phyloP scores from a whole-genome alignment of 306 rosid genomes.

The Malus orientalis region DNA sequence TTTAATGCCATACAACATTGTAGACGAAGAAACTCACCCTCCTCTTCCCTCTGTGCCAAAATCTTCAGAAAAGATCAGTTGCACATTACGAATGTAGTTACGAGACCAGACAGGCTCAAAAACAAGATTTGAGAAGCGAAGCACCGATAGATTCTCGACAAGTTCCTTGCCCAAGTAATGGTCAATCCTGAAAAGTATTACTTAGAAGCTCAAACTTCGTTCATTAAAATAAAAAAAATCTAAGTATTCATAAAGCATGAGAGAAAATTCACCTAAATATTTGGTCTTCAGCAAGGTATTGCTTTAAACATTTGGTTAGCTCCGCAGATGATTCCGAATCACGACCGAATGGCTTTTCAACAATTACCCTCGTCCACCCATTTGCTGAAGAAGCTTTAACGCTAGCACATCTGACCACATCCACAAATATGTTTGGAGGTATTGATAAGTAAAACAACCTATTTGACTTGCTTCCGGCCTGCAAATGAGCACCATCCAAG shows the following conservation, averaged over 20 bases:
- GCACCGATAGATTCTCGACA: slow-evolving; percentile 91
- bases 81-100: slow-evolving; percentile 83
- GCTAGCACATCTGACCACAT: slow-evolving; percentile 77
- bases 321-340: slow-evolving; percentile 77
- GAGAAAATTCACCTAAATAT: slow-evolving; percentile 64
- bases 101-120: slow-evolving; percentile 96
- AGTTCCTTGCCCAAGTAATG: slow-evolving; percentile 99
- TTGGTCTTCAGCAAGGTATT: slow-evolving; percentile 80
- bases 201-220: slow-evolving; percentile 14
- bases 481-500: slow-evolving; percentile 23
- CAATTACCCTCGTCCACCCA: slow-evolving; percentile 97
- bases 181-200: slow-evolving; percentile 61
- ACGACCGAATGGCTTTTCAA: slow-evolving; percentile 96
- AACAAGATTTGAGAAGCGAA: slow-evolving; percentile 94
- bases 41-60: slow-evolving; percentile 97
- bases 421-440: slow-evolving; percentile 90
- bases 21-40: slow-evolving; percentile 49
- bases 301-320: slow-evolving; percentile 70
- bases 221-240: slow-evolving; percentile 1
- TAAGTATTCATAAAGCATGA: not conserved
- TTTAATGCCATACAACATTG: slow-evolving; percentile 1
- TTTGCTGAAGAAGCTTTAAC: slow-evolving; percentile 65
- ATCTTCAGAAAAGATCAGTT: slow-evolving; percentile 94
- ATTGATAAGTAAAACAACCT: slow-evolving; percentile 85
- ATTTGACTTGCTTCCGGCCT: slow-evolving; percentile 69